Evolutionary conservation across 495 filamentous ascomycete genomes (phyloP).

Genomic region (Podospora bellae-mahoneyi): DNA sequence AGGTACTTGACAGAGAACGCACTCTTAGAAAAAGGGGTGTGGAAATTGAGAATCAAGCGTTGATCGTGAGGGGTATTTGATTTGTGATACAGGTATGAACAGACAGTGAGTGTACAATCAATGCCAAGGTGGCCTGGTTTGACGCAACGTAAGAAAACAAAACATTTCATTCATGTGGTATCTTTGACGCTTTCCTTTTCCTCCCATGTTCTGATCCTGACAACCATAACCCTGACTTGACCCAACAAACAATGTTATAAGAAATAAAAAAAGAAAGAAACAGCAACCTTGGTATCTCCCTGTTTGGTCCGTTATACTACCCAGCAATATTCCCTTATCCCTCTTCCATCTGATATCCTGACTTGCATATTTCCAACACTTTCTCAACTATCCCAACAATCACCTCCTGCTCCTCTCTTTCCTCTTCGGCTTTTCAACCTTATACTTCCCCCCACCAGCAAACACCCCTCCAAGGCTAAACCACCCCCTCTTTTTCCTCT

Average conservation of each 20-base stretch:
- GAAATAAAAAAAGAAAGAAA: background rate
- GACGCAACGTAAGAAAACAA: background rate
- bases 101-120: no score
- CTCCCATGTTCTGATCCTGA: background rate
- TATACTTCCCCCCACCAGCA: background rate
- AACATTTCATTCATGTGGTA: background rate
- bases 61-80: background rate
- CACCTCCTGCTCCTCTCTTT: background rate
- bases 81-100: background rate
- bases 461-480: background rate
- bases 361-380: background rate
- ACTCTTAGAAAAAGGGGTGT: background rate
- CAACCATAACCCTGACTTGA: background rate
- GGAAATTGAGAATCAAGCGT: background rate
- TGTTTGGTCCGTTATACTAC: background rate
- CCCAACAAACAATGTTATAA: background rate
- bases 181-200: background rate
- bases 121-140: background rate
- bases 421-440: background rate
- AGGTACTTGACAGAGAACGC: background rate
- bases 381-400: background rate
- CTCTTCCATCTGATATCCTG: background rate
- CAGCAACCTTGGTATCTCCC: constrained; percentile 7
- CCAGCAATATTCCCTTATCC: background rate
- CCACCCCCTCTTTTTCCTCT: background rate